Base-by-base conservation (phyloP, 164 flowering plant species). In the Malania oleifera region DNA sequence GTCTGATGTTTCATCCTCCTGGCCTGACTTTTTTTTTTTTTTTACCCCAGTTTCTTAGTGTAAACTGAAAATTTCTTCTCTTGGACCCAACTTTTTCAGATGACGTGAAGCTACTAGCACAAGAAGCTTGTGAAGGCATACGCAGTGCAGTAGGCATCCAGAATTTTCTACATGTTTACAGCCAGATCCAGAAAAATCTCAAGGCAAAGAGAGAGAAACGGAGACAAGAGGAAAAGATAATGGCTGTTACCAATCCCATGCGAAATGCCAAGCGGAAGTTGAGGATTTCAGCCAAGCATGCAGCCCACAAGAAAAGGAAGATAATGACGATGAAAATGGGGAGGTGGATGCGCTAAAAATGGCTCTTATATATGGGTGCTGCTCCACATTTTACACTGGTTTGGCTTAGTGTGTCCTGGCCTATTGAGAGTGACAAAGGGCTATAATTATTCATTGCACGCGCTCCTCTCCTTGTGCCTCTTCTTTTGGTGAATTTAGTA, bases 241-340 rank as follows among this genome's bases (percentile, higher is more conserved):
- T 86, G 84, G 88, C 97, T 0, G 95, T 86, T n/a, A 68, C 79
- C 2, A 71, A 93, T 69, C 99, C 99, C 1, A 55, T 54, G 63
- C 75, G 91, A 7, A 78, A 86, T 65, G 97, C 99, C 14, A 90
- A 90, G 77, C 80, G 96, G 65, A 93, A 93, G 71, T 57, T 78
- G 39, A 77, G 81, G 57, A 51, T 82, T 34, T 80, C 92, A 6
- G 79, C 70, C 5, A 93, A 90, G 64, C 82, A 88, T 55, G 74
- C 68, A 3, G 87, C 76, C 39, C 56, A 88, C 77, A 93, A 93
- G 81, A 90, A 77, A 67, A 71, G 96, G 73, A 93, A 80, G 77
- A 74, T 90, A 1, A 84, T 76, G 83, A 67, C 83, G 10, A 72
- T 83, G 80, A 90, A 80, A 71, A 68, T 80, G 75, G 72, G 81